Percentiles rank a stretch among this genome's conserved stretches.
phyloP scores from a whole-genome alignment of 164 flowering plant species.

The Nymphaea colorata region DNA sequence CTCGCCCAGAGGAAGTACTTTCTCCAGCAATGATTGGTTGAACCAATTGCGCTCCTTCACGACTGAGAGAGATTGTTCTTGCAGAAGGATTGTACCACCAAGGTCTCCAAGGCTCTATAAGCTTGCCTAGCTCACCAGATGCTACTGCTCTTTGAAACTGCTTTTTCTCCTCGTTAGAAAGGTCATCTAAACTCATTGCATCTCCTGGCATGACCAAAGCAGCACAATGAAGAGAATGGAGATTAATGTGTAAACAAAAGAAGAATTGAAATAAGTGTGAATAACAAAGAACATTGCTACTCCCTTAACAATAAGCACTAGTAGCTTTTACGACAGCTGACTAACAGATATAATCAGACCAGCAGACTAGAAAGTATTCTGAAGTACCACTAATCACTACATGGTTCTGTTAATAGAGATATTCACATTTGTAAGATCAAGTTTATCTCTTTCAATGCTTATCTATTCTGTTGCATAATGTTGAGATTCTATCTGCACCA shows the following conservation, averaged over 20 bases:
- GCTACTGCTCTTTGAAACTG: slow-evolving; percentile 65
- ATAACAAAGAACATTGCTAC: no score
- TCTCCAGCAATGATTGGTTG: slow-evolving; percentile 22
- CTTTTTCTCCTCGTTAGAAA: slow-evolving; percentile 55
- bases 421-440: no score
- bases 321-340: no score
- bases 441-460: no score
- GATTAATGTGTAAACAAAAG: not conserved
- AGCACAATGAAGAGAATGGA: not conserved
- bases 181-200: slow-evolving; percentile 46
- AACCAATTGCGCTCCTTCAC: slow-evolving; percentile 54
- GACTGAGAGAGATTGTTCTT: slow-evolving; percentile 37
- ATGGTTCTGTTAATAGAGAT: no score
- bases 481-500: no score
- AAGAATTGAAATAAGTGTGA: no score
- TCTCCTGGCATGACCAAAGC: slow-evolving; percentile 28
- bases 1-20: not conserved
- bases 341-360: no score
- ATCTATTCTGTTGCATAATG: no score
- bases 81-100: slow-evolving; percentile 92
- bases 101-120: slow-evolving; percentile 91
- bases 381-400: no score
- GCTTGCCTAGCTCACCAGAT: slow-evolving; percentile 81
- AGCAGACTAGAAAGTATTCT: no score
- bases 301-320: no score